Base-by-base conservation (phyloP, 2,329 filamentous ascomycete species). In the Bipolaris gigantea region DNA sequence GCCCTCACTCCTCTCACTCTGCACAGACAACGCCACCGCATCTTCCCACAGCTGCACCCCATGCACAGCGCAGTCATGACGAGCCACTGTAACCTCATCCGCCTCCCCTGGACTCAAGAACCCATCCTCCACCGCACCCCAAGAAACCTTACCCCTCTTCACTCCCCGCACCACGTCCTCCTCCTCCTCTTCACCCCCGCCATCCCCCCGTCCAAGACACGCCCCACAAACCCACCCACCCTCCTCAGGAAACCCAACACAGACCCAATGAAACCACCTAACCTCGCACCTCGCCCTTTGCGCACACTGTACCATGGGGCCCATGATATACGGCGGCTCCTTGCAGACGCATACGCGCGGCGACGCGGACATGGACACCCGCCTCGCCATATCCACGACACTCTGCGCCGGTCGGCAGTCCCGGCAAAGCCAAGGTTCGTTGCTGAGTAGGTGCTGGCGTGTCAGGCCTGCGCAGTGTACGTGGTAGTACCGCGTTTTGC, bases 401-500 rank as follows among this genome's bases (percentile, higher is more conserved):
- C 4, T 13, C 4, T n/a, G 15, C 3, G 43, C 18, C 1, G 34
- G n/a, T 2, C 5, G n/a, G 30, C 50, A 53, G 2, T 32, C n/a
- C 11, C 23, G 19, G 36, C 52, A 55, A 6, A 36, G 32, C 52
- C 52, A 55, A 5, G 16, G 10, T 3, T 4, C 10, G 2, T 3
- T 15, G n/a, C 27, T 23, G 10, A 16, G 13, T 18, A 34, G 21
- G 10, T 13, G 47, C 3, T 43, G 27, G 1, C 38, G 35, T 2
- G 25, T 3, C 3, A 51, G 36, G 7, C 42, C 52, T 3, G 46
- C 36, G 18, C 52, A 55, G 32, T 16, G 36, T 10, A 46, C 13
- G 42, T 55, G 52, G 41, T 36, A 55, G 30, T 35, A 51, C 3
- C 48, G 41, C 3, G 30, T 43, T 18, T 41, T 35, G 36, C 47